A percentile compares a stretch with the other conserved stretches of the same genome.
phyloP scores from a whole-genome alignment of 75 land plant genomes.

The Picea sitchensis region DNA sequence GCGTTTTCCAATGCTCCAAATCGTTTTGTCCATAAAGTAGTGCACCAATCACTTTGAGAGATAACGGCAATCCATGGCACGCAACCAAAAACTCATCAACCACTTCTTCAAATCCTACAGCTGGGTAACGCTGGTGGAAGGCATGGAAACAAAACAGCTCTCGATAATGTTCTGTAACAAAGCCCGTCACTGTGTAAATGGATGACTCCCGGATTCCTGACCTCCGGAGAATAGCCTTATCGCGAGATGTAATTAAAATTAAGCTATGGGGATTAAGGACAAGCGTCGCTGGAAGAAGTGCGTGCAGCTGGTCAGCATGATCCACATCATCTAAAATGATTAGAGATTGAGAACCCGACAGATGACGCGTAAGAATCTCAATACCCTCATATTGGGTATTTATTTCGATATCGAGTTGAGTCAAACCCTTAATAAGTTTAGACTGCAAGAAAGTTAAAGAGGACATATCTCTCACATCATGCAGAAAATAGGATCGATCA shows the following conservation, averaged over 20 bases:
- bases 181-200: no score
- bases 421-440: not conserved
- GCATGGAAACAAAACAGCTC: not conserved
- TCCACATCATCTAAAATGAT: not conserved
- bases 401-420: not conserved
- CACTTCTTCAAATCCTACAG: not conserved
- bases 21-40: not conserved
- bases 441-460: not conserved
- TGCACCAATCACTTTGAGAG: not conserved
- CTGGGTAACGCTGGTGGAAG: not conserved
- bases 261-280: not conserved
- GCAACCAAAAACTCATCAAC: not conserved
- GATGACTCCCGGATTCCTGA: no score
- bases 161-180: not conserved
- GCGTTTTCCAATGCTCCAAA: not conserved
- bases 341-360: not conserved
- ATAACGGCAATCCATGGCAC: not conserved
- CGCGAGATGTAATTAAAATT: not conserved
- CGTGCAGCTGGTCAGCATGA: not conserved
- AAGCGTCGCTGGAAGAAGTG: not conserved
- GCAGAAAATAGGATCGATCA: not conserved
- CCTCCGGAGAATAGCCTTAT: not conserved
- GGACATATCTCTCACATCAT: not conserved
- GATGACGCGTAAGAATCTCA: not conserved
- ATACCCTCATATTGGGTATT: not conserved